phyloP scores from a whole-genome alignment of 2,329 filamentous ascomycete genomes.

The Pyricularia sp. region DNA sequence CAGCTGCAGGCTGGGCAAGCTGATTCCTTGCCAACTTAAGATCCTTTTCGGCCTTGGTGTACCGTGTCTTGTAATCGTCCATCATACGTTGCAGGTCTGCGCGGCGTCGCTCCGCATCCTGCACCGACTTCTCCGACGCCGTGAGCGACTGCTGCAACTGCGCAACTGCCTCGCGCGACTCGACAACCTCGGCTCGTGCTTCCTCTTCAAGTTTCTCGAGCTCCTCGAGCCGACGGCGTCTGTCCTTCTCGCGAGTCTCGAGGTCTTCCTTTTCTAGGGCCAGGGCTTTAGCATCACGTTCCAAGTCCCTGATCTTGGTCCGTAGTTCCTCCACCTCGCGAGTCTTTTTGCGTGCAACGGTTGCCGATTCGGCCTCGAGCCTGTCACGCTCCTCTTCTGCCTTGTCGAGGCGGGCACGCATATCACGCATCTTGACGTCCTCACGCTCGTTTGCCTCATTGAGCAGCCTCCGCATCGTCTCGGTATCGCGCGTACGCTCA shows the following conservation, averaged over 20 bases:
- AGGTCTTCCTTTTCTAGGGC: constrained; percentile 71
- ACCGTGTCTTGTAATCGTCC: constrained; percentile 66
- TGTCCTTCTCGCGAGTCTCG: constrained; percentile 63
- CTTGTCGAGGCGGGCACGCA: constrained; percentile 78
- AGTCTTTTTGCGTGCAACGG: constrained; percentile 63
- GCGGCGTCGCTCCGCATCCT: constrained; percentile 74
- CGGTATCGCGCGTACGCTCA: constrained; percentile 83
- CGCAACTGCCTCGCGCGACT: constrained; percentile 67
- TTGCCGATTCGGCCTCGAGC: constrained; percentile 81
- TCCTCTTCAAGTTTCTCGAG: constrained; percentile 62
- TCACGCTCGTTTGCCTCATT: constrained; percentile 78
- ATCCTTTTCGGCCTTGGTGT: constrained; percentile 72
- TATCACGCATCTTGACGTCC: constrained; percentile 75
- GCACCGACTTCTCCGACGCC: constrained; percentile 74
- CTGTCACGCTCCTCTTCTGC: constrained; percentile 91
- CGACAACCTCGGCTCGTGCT: constrained; percentile 62
- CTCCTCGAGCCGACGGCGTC: constrained; percentile 64
- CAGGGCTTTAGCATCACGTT: constrained; percentile 63
- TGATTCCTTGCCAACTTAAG: constrained; percentile 42
- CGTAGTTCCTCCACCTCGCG: constrained; percentile 84
- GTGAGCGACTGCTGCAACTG: constrained; percentile 75
- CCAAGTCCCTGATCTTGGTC: constrained; percentile 68
- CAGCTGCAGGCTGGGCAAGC: constrained; percentile 18
- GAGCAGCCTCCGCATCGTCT: constrained; percentile 87
- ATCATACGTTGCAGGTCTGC: constrained; percentile 64